A percentile compares a stretch with the other conserved stretches of the same genome.
Evolutionary conservation across 768 basidiomycete genomes (phyloP).

Genomic region (Daedaleopsis nitida): DNA sequence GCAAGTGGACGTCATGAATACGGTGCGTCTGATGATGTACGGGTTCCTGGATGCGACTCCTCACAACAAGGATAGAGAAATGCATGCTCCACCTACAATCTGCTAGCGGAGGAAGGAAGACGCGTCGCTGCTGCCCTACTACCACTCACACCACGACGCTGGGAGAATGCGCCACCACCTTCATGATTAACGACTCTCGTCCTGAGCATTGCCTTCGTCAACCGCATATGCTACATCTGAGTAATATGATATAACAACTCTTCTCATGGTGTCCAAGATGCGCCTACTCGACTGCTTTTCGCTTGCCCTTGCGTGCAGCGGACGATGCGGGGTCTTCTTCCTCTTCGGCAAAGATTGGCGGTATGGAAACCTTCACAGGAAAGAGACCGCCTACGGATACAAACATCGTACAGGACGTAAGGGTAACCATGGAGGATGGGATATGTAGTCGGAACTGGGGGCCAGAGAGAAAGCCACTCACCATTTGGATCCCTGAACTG

Average conservation of each 20-base stretch:
- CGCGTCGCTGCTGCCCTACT: slow-evolving; percentile 91
- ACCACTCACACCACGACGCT: slow-evolving; percentile 51
- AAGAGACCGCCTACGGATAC: slow-evolving; percentile 50
- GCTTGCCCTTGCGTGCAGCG: slow-evolving; percentile 59
- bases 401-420: background rate
- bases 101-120: slow-evolving; percentile 91
- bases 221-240: background rate
- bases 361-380: slow-evolving; percentile 60
- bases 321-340: slow-evolving; percentile 40
- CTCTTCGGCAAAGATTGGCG: slow-evolving; percentile 62
- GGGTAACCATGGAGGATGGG: slow-evolving; percentile 1
- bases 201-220: background rate
- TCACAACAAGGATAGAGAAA: slow-evolving; percentile 59
- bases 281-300: slow-evolving; percentile 46
- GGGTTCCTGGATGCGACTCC: background rate
- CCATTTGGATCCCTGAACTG: slow-evolving; percentile 67
- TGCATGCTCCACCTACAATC: slow-evolving; percentile 94
- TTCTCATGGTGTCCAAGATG: background rate
- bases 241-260: slow-evolving; percentile 3
- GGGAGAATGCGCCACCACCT: slow-evolving; percentile 11
- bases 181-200: background rate
- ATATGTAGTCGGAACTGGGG: slow-evolving; percentile 3
- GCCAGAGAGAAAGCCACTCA: slow-evolving; percentile 37
- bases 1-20: slow-evolving; percentile 88
- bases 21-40: slow-evolving; percentile 47